These are phyloP conservation scores for Neofusicoccum kwambonambiense DNA, from an alignment of 2,329 filamentous ascomycete species.

Conservation along the genomic window DNA sequence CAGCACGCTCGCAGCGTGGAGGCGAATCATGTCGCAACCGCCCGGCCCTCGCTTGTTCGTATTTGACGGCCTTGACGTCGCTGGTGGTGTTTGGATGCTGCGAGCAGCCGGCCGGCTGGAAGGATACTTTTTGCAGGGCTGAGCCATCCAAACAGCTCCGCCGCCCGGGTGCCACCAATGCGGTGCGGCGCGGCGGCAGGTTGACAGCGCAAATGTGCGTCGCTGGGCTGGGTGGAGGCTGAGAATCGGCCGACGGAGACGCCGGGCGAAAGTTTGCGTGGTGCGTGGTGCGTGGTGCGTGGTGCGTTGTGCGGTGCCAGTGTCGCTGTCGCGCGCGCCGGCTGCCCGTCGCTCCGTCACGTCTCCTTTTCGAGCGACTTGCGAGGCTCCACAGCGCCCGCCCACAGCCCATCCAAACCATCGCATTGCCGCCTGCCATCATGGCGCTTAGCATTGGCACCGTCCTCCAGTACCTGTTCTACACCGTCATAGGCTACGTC, in stretches of 20 bases:
- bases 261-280: background rate
- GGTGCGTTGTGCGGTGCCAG: background rate
- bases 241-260: background rate
- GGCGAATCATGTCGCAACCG: background rate
- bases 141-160: background rate
- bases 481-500: slow-evolving; percentile 32
- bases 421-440: background rate
- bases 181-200: background rate
- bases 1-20: background rate
- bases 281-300: background rate
- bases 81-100: background rate
- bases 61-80: background rate
- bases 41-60: background rate
- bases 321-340: background rate
- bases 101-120: background rate
- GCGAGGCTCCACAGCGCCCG: background rate
- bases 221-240: background rate
- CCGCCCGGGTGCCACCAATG: too few relatives aligned
- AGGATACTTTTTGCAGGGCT: background rate
- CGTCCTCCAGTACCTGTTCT: slow-evolving; percentile 32
- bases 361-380: background rate
- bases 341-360: background rate
- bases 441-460: slow-evolving; percentile 21
- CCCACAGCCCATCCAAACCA: background rate
- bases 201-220: background rate